Percentiles rank a stretch among this genome's conserved stretches.
Conservation (phyloP, 257 asterid species). For the Primulina eburnea region DNA sequence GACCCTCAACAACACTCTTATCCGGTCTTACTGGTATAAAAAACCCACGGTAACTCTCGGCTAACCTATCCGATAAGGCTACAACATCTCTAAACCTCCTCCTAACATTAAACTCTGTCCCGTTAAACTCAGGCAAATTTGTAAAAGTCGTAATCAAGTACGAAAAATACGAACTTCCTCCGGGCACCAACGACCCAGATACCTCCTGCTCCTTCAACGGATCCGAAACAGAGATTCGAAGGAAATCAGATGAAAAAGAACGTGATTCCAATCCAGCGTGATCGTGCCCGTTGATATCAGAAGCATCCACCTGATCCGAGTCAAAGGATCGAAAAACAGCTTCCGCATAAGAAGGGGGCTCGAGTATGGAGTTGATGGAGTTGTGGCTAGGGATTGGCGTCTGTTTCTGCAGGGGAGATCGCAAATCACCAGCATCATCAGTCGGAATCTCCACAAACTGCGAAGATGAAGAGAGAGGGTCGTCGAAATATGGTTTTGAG, state of each 20-base stretch:
- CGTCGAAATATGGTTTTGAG: constrained; percentile 38
- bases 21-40: constrained; percentile 89
- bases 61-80: constrained; percentile 66
- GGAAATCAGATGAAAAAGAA: constrained; percentile 39
- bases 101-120: constrained; percentile 77
- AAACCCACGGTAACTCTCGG: constrained; percentile 69
- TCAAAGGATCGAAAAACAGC: constrained; percentile 89
- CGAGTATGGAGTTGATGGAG: constrained; percentile 70
- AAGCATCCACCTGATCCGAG: constrained; percentile 38
- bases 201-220: constrained; percentile 77
- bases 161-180: constrained; percentile 50
- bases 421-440: constrained; percentile 34
- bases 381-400: constrained; percentile 44
- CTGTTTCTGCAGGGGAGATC: constrained; percentile 36
- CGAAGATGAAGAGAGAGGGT: constrained; percentile 52
- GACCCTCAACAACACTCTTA: constrained; percentile 91
- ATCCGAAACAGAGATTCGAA: constrained; percentile 70
- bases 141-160: constrained; percentile 84
- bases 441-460: constrained; percentile 60
- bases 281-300: constrained; percentile 48
- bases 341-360: constrained; percentile 99
- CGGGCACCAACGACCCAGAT: constrained; percentile 68
- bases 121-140: constrained; percentile 54
- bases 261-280: constrained; percentile 44
- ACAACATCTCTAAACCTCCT: constrained; percentile 90